Percentiles rank a stretch among this genome's conserved stretches.
phyloP scores from a whole-genome alignment of 2,329 filamentous ascomycete genomes.

The Penicillium polonicum region DNA sequence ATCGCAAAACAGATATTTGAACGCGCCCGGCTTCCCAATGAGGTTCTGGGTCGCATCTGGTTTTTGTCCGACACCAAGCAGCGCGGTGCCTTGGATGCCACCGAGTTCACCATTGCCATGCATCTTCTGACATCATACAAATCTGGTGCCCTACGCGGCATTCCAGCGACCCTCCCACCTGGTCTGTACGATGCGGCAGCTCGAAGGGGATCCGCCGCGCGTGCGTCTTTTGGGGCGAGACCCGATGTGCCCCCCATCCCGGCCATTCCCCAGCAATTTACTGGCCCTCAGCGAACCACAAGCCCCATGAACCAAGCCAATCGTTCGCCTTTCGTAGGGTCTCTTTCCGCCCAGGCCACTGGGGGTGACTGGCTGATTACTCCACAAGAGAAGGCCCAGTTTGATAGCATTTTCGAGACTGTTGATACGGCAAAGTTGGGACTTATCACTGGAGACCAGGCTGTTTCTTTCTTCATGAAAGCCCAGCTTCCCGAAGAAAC shows the following conservation, averaged over 20 bases:
- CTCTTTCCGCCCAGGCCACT: slow-evolving; percentile 54
- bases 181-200: slow-evolving; percentile 88
- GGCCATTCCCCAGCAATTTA: slow-evolving; percentile 80
- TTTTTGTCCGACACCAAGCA: slow-evolving; percentile 91
- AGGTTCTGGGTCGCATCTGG: slow-evolving; percentile 93
- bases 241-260: slow-evolving; percentile 57
- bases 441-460: slow-evolving; percentile 89
- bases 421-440: slow-evolving; percentile 80
- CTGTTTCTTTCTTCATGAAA: slow-evolving; percentile 89
- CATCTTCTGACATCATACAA: slow-evolving; percentile 92
- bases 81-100: slow-evolving; percentile 77
- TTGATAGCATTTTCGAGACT: slow-evolving; percentile 79
- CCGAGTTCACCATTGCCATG: slow-evolving; percentile 98
- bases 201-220: slow-evolving; percentile 58
- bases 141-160: slow-evolving; percentile 71
- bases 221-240: slow-evolving; percentile 53
- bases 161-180: slow-evolving; percentile 78
- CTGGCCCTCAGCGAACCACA: slow-evolving; percentile 57
- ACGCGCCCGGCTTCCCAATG: slow-evolving; percentile 83
- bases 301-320: slow-evolving; percentile 51
- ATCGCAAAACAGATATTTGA: slow-evolving; percentile 93
- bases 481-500: slow-evolving; percentile 85
- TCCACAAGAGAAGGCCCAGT: slow-evolving; percentile 78
- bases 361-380: slow-evolving; percentile 78
- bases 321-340: slow-evolving; percentile 51